Conservation (phyloP, 441 rosid genomes). For the Viola pubescens region DNA sequence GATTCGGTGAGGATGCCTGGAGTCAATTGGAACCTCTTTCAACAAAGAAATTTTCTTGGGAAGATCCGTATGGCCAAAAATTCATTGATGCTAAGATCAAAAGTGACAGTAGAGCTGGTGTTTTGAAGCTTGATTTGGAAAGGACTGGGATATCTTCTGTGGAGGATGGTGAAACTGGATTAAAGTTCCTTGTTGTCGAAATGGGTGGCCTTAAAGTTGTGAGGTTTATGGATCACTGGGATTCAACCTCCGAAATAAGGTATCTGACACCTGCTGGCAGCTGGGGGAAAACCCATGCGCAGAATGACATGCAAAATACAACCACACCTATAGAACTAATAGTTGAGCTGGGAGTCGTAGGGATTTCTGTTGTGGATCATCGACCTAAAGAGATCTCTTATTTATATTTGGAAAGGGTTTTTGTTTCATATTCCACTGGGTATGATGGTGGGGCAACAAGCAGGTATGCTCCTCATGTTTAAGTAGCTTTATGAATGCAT, state of each 20-base stretch:
- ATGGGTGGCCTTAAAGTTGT: slow-evolving; percentile 67
- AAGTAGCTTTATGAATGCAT: not conserved
- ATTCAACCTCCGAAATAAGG: slow-evolving; percentile 34
- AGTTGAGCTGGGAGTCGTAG: slow-evolving; percentile 85
- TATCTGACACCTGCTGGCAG: slow-evolving; percentile 36
- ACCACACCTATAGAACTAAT: slow-evolving; percentile 65
- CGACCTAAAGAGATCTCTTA: slow-evolving; percentile 82
- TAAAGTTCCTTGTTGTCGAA: slow-evolving; percentile 64
- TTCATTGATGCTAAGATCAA: slow-evolving; percentile 62
- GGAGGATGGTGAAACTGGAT: slow-evolving; percentile 39
- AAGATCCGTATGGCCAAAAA: slow-evolving; percentile 93
- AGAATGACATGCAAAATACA: slow-evolving; percentile 31
- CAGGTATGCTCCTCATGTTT: slow-evolving; percentile 44
- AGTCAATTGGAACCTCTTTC: slow-evolving; percentile 67
- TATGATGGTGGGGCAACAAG: slow-evolving; percentile 90
- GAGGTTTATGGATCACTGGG: slow-evolving; percentile 48
- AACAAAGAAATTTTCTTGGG: slow-evolving; percentile 78
- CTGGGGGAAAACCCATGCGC: slow-evolving; percentile 37
- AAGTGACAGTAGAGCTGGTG: slow-evolving; percentile 28
- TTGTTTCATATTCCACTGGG: slow-evolving; percentile 81
- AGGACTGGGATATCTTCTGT: slow-evolving; percentile 38
- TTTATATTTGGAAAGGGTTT: slow-evolving; percentile 72
- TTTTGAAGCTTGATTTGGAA: slow-evolving; percentile 64
- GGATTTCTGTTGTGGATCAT: slow-evolving; percentile 85
- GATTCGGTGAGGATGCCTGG: slow-evolving; percentile 81